Conservation (phyloP, 495 filamentous ascomycete species). For the Aspergillus leporis region DNA sequence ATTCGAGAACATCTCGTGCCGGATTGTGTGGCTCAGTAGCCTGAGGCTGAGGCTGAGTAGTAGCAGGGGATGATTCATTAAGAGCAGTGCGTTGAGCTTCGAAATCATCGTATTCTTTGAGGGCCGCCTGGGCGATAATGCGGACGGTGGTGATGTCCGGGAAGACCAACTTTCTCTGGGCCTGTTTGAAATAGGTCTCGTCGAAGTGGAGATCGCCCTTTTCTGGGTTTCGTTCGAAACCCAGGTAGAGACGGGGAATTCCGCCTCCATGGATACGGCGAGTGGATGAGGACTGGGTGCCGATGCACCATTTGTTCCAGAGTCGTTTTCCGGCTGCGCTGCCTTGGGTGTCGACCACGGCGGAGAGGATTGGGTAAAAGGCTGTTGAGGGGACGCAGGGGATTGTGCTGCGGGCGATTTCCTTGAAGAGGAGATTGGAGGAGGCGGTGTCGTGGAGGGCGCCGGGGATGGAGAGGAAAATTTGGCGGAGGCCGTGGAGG, state of each 20-base stretch:
- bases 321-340: conserved; percentile 40
- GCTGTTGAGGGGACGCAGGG: conserved; percentile 33
- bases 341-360: conserved; percentile 48
- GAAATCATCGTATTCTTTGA: conserved; percentile 29
- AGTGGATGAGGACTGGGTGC: conserved; percentile 19
- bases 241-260: conserved; percentile 26
- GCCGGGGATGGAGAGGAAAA: conserved; percentile 33
- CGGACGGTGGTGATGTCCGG: conserved; percentile 46
- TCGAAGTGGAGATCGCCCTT: conserved; percentile 33
- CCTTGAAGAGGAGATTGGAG: conserved; percentile 17
- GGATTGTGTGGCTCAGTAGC: conserved; percentile 3
- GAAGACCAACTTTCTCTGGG: conserved; percentile 27
- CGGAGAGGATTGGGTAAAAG: conserved; percentile 51
- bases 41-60: background rate
- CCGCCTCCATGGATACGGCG: conserved; percentile 33
- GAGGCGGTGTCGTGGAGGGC: conserved; percentile 23
- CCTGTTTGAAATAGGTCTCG: conserved; percentile 26
- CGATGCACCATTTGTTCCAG: conserved; percentile 46
- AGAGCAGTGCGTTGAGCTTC: background rate
- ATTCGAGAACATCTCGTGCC: conserved; percentile 32
- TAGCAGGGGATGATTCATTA: background rate
- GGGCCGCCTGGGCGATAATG: conserved; percentile 40
- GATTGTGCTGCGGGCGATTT: conserved; percentile 18
- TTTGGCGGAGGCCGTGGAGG: conserved; percentile 27
- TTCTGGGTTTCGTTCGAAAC: conserved; percentile 23